Conservation (phyloP, 225 moss, liverwort and hornwort species). For the Pseudisothecium myosuroides region DNA sequence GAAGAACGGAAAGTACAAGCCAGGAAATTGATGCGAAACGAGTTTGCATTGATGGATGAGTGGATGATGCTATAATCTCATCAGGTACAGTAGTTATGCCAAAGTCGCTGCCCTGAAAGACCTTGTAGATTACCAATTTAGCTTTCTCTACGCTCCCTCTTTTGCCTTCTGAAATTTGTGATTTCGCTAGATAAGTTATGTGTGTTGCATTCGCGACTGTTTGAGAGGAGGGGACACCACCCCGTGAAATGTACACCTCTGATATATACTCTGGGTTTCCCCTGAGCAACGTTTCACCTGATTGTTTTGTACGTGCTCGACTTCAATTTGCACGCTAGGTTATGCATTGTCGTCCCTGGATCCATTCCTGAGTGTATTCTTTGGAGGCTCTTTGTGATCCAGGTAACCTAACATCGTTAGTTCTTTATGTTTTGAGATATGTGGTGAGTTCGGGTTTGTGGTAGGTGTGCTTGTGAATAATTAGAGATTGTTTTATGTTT, state of each 20-base stretch:
- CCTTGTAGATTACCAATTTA: not conserved
- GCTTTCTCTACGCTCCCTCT: not conserved
- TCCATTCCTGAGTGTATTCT: not conserved
- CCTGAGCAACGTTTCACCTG: not conserved
- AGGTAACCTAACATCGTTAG: not conserved
- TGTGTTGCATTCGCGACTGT: not conserved
- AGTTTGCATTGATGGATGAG: not conserved
- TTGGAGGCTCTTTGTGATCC: not conserved
- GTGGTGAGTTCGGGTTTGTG: not conserved
- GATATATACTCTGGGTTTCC: not conserved
- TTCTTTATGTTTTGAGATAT: not conserved
- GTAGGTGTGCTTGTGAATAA: not conserved
- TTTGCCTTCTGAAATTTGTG: not conserved
- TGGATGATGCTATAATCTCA: not conserved
- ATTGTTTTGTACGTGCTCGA: not conserved
- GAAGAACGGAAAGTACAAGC: not conserved
- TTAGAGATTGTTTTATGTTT: not conserved
- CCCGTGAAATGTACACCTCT: not conserved
- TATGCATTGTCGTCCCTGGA: not conserved
- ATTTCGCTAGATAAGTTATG: not conserved
- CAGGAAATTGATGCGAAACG: not conserved
- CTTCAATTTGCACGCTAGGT: not conserved
- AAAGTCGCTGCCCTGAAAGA: not conserved
- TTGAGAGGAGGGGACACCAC: not conserved
- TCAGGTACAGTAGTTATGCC: not conserved